Evolutionary conservation across 208 protist species (phyloP).

Genomic region (Crithidia fasciculata): DNA sequence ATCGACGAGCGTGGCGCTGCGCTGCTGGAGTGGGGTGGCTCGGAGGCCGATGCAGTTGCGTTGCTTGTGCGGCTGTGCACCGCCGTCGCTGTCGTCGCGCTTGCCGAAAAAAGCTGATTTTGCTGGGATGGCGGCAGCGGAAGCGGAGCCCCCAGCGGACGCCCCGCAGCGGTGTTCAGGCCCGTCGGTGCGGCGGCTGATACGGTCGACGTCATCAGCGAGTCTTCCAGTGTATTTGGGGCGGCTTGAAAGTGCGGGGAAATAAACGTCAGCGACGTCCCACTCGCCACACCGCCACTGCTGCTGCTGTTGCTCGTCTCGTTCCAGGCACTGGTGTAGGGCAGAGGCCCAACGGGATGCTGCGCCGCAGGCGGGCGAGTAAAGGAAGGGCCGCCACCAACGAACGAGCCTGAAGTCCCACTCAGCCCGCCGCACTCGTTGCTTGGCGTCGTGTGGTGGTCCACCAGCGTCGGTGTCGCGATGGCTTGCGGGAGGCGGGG

Average conservation of each 20-base stretch:
- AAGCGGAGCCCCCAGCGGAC: background rate
- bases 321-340: no score
- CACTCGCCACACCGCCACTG: conserved; percentile 1
- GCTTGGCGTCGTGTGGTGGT: background rate
- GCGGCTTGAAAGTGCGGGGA: background rate
- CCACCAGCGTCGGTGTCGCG: background rate
- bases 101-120: background rate
- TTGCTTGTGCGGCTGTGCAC: background rate
- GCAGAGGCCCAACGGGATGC: no score
- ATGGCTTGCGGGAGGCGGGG: background rate
- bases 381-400: no score
- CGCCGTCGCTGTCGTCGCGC: background rate
- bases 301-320: conserved; percentile 9
- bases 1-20: background rate
- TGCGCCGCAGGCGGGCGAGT: background rate
- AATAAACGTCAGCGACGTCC: conserved; percentile 2
- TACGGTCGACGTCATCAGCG: background rate
- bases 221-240: background rate
- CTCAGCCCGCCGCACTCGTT: background rate
- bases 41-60: background rate
- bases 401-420: no score
- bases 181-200: background rate
- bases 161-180: background rate
- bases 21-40: background rate
- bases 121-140: background rate